Percentiles rank a stretch among this genome's conserved stretches.
phyloP scores from a whole-genome alignment of 108 stramenopile species.

The Skeletonema potamos region DNA sequence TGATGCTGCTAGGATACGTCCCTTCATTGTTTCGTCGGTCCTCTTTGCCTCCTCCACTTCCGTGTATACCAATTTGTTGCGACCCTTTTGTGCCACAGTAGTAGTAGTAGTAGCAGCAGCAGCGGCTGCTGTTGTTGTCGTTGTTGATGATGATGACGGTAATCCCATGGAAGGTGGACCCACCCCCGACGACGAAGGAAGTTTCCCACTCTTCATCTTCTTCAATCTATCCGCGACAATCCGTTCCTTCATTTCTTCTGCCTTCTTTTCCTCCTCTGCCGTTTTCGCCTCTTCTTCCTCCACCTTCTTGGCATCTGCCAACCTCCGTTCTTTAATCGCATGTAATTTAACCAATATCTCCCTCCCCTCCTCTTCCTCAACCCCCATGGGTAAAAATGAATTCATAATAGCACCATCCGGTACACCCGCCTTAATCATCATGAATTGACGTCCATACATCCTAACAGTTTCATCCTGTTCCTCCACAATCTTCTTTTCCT shows the following conservation, averaged over 20 bases:
- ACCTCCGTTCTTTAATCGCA: slow-evolving; percentile 16
- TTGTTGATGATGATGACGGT: slow-evolving; percentile 10
- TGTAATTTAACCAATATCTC: slow-evolving; percentile 34
- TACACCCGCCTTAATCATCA: slow-evolving; percentile 54
- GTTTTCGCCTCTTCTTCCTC: slow-evolving; percentile 27
- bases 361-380: slow-evolving; percentile 40
- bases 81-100: not conserved
- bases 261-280: slow-evolving; percentile 13
- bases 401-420: slow-evolving; percentile 43
- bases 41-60: not conserved
- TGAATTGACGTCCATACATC: slow-evolving; percentile 40
- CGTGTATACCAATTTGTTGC: no score
- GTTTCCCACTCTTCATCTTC: slow-evolving; percentile 25
- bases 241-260: slow-evolving; percentile 35
- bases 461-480: slow-evolving; percentile 43
- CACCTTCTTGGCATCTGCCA: slow-evolving; percentile 23
- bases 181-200: no score
- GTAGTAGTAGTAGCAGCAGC: no score
- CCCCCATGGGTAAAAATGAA: slow-evolving; percentile 33
- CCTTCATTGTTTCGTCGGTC: no score
- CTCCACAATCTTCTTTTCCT: slow-evolving; percentile 21
- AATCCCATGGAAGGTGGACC: not conserved
- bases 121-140: no score
- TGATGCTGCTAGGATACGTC: no score
- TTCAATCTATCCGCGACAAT: slow-evolving; percentile 37